These are phyloP conservation scores for Thamnidium elegans DNA, from an alignment of 192 early-diverging fungal genomes.

Conservation along the genomic window DNA sequence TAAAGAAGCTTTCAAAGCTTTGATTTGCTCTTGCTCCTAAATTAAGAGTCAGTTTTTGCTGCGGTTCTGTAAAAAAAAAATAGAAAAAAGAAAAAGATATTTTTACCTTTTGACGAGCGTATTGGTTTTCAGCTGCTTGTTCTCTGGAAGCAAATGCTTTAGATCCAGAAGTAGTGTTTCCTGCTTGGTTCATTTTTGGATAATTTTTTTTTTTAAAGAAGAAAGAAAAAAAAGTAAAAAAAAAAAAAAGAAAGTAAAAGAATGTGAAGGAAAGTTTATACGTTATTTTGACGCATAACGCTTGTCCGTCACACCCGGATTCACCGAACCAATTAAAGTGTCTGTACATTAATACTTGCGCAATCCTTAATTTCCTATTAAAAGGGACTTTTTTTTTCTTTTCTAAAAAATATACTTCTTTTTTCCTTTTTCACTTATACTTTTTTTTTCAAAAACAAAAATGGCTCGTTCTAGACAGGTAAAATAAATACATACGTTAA, in stretches of 20 bases:
- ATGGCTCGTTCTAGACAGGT: slow-evolving; percentile 30
- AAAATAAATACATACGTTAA: not conserved
- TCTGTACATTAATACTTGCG: slow-evolving; percentile 4
- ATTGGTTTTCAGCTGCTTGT: slow-evolving; percentile 22
- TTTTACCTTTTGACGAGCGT: slow-evolving; percentile 15
- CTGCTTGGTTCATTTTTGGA: slow-evolving; percentile 7
- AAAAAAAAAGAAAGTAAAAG: slow-evolving; percentile 1
- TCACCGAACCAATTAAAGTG: slow-evolving; percentile 16
- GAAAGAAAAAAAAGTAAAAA: not conserved
- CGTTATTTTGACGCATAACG: not conserved
- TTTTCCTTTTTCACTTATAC: not conserved
- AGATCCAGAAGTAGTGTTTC: not conserved
- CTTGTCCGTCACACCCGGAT: not conserved
- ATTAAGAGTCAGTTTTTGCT: not conserved
- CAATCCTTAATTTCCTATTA: slow-evolving; percentile 2
- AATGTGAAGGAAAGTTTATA: not conserved
- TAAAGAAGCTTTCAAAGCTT: slow-evolving; percentile 8
- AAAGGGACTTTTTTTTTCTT: not conserved
- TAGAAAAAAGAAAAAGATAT: not conserved
- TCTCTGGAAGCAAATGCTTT: slow-evolving; percentile 12
- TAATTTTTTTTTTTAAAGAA: no score
- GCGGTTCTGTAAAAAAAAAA: not conserved
- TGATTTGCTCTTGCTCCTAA: slow-evolving; percentile 17
- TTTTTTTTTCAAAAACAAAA: slow-evolving; percentile 5
- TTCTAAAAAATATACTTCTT: not conserved